A percentile compares a stretch with the other conserved stretches of the same genome.
Conservation (phyloP, 1,284 basidiomycete genomes). For the Schizopora paradoxa region DNA sequence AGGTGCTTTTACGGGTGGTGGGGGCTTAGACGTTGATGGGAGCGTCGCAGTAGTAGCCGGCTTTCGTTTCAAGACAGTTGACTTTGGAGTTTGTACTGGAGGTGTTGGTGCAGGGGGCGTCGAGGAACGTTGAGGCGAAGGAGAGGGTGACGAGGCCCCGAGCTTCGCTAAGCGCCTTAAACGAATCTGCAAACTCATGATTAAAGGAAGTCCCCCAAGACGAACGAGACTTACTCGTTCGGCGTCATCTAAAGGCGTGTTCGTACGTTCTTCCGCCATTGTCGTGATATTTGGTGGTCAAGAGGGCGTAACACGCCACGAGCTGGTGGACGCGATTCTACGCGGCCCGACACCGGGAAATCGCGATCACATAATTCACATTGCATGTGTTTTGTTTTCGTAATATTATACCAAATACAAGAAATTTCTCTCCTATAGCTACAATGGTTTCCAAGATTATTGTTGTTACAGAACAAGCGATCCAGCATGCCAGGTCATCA, state of each 20-base stretch:
- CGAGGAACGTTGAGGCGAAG: conserved; percentile 29
- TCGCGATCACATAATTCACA: too few species aligned
- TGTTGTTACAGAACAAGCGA: too few species aligned
- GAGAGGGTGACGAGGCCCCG: conserved; percentile 39
- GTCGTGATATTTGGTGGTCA: conserved; percentile 9
- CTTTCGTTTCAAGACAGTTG: conserved; percentile 27
- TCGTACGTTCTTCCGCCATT: conserved; percentile 39
- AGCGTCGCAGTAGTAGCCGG: conserved; percentile 22
- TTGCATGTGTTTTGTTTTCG: too few species aligned
- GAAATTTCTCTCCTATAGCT: too few species aligned
- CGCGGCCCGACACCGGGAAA: too few species aligned
- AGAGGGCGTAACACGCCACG: neutral
- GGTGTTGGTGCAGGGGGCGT: conserved; percentile 28
- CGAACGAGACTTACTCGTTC: conserved; percentile 51
- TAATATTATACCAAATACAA: too few species aligned
- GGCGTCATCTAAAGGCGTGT: conserved; percentile 63
- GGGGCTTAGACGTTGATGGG: conserved; percentile 21
- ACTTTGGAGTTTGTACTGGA: conserved; percentile 32
- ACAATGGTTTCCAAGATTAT: too few species aligned
- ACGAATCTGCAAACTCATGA: conserved; percentile 58
- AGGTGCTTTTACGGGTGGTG: conserved; percentile 43
- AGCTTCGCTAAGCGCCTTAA: conserved; percentile 82
- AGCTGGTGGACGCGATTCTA: too few species aligned
- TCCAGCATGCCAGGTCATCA: too few species aligned
- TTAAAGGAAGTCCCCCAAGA: neutral